A percentile compares a stretch with the other conserved stretches of the same genome.
Evolutionary conservation across 192 early-diverging fungal species (phyloP).

Genomic region (Coemansia sp.): DNA sequence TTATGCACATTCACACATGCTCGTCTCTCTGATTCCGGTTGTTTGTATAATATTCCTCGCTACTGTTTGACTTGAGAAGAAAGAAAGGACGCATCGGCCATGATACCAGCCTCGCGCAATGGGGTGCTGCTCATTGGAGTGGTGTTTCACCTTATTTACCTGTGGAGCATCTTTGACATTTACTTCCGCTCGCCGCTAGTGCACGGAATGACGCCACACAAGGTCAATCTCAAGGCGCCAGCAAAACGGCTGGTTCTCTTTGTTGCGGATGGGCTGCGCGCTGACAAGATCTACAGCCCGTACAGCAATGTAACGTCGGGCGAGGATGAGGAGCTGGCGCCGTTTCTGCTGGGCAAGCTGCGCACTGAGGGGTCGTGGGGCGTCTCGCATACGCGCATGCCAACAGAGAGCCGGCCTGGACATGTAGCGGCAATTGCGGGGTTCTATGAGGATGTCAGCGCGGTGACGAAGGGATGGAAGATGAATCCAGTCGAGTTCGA

Average conservation of each 20-base stretch:
- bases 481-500: slow-evolving; percentile 98
- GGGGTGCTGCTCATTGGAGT: slow-evolving; percentile 77
- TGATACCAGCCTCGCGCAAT: slow-evolving; percentile 54
- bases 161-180: slow-evolving; percentile 94
- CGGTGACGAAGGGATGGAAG: slow-evolving; percentile 97
- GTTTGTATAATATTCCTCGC: not conserved
- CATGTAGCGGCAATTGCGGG: slow-evolving; percentile 98
- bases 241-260: slow-evolving; percentile 86
- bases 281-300: slow-evolving; percentile 89
- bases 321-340: slow-evolving; percentile 44
- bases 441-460: slow-evolving; percentile 98
- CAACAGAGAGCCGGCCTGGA: slow-evolving; percentile 93
- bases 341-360: slow-evolving; percentile 62
- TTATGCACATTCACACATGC: not conserved
- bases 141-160: slow-evolving; percentile 89
- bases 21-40: not conserved
- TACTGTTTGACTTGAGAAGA: not conserved
- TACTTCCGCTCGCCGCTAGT: slow-evolving; percentile 98
- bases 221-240: slow-evolving; percentile 67
- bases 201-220: slow-evolving; percentile 92
- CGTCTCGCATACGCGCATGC: slow-evolving; percentile 88
- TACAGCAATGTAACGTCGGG: slow-evolving; percentile 52
- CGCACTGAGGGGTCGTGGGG: slow-evolving; percentile 72
- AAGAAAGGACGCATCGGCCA: slow-evolving; percentile 4
- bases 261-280: slow-evolving; percentile 91